phyloP scores from a whole-genome alignment of 2,329 filamentous ascomycete genomes.

The Eutypella sp. region DNA sequence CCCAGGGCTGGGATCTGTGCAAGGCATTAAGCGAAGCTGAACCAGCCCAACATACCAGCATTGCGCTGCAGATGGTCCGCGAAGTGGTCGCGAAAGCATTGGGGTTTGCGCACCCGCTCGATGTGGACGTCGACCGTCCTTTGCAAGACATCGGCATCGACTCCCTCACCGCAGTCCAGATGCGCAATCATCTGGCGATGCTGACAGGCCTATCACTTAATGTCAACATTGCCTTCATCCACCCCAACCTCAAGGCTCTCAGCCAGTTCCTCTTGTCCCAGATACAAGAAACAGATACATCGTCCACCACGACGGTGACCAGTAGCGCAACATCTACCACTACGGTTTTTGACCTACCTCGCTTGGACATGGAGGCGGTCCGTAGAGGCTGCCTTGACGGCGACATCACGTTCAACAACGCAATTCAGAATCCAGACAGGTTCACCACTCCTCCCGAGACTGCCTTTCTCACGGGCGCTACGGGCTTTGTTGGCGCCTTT shows the following conservation, averaged over 20 bases:
- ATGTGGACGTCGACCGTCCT: constrained; percentile 17
- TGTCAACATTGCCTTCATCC: constrained; percentile 16
- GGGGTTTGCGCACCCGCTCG: constrained; percentile 12
- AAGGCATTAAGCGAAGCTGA: constrained; percentile 11
- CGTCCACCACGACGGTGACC: constrained; percentile 7
- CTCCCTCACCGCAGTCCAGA: constrained; percentile 22
- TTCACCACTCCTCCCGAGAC: constrained; percentile 8
- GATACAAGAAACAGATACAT: constrained; percentile 9
- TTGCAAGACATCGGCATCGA: constrained; percentile 23
- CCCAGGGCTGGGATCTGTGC: constrained; percentile 8
- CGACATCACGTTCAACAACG: constrained; percentile 17
- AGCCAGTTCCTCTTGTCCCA: constrained; percentile 14
- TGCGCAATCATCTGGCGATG: constrained; percentile 19
- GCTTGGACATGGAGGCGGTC: constrained; percentile 14
- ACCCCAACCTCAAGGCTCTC: constrained; percentile 16
- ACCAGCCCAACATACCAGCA: constrained; percentile 12
- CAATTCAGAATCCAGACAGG: constrained; percentile 2
- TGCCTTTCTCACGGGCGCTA: constrained; percentile 22
- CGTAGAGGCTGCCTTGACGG: constrained; percentile 21
- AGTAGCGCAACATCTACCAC: constrained; percentile 9
- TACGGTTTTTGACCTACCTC: constrained; percentile 6
- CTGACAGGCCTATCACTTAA: constrained; percentile 18
- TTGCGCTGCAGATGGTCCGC: constrained; percentile 18
- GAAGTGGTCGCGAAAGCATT: constrained; percentile 20
- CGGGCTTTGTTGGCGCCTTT: constrained; percentile 24